Percentiles rank a stretch among this genome's conserved stretches.
These are phyloP conservation scores for Dentipellis sp. DNA, from an alignment of 768 basidiomycete genomes.

Conservation along the genomic window DNA sequence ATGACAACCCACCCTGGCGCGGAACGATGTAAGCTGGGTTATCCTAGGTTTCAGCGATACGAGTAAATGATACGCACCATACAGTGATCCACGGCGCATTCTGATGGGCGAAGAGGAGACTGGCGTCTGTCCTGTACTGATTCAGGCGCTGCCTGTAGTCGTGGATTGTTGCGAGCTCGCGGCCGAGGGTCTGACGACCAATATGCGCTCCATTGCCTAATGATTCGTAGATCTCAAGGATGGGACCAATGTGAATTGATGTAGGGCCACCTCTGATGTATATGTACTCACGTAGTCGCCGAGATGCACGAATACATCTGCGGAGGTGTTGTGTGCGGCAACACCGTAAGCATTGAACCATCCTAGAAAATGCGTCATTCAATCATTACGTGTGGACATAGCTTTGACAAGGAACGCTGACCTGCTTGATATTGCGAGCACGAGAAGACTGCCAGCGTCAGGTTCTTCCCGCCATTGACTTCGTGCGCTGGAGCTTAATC, in stretches of 20 bases:
- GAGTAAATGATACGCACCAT: constrained; percentile 25
- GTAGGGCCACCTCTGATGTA: background rate
- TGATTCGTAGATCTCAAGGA: constrained; percentile 38
- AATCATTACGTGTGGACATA: background rate
- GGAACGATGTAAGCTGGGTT: no score
- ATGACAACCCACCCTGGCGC: no score
- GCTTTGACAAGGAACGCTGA: constrained; percentile 11
- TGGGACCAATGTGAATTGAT: background rate
- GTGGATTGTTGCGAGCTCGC: constrained; percentile 45
- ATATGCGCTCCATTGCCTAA: constrained; percentile 34
- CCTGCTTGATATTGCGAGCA: constrained; percentile 47
- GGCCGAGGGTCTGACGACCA: constrained; percentile 39
- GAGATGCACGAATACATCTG: constrained; percentile 47
- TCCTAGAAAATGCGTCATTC: constrained; percentile 21
- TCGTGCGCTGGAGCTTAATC: constrained; percentile 32
- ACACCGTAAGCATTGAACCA: constrained; percentile 56
- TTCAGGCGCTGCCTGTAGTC: constrained; percentile 45
- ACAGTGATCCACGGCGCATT: constrained; percentile 46
- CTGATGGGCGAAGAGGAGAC: constrained; percentile 39
- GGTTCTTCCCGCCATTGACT: constrained; percentile 44
- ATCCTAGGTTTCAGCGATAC: no score
- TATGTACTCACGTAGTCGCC: constrained; percentile 45
- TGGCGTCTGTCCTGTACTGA: constrained; percentile 44
- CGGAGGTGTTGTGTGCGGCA: constrained; percentile 41
- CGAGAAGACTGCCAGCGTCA: constrained; percentile 49